These are phyloP conservation scores for Russula foetens DNA, from an alignment of 768 basidiomycete genomes.

Conservation along the genomic window DNA sequence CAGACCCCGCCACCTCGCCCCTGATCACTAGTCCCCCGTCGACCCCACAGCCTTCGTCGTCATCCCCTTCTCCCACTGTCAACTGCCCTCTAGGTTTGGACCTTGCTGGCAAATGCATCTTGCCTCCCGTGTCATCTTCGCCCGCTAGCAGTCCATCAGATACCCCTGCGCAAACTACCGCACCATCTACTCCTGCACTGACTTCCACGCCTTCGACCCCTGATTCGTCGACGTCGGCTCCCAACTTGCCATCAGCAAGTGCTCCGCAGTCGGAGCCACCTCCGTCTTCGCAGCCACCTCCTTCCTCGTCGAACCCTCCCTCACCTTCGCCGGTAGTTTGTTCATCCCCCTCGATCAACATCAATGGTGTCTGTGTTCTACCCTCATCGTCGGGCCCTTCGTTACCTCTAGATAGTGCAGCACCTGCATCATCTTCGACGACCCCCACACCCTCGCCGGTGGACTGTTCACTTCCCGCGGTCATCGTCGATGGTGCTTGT, in stretches of 20 bases:
- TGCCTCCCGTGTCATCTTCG: not conserved
- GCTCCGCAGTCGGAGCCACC: not conserved
- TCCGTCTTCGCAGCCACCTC: not conserved
- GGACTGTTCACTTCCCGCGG: not conserved
- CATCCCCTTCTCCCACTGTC: not conserved
- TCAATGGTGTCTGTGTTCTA: no score
- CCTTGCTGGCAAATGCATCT: slow-evolving; percentile 1
- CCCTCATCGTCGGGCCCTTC: no score
- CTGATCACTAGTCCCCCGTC: not conserved
- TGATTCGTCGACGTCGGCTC: not conserved
- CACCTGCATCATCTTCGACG: no score
- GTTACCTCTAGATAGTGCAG: no score
- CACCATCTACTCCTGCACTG: not conserved
- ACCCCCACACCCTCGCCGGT: not conserved
- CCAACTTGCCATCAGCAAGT: not conserved
- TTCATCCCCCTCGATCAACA: no score
- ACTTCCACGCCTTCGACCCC: not conserved
- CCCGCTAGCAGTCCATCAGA: not conserved
- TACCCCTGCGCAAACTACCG: not conserved
- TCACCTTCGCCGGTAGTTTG: no score
- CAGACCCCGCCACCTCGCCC: not conserved
- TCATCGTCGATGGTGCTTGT: not conserved
- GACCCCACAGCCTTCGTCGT: slow-evolving; percentile 1
- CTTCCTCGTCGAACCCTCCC: not conserved
- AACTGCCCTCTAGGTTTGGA: not conserved